phyloP scores from a whole-genome alignment of 2,329 filamentous ascomycete genomes.

The Stachybotrys chartarum region DNA sequence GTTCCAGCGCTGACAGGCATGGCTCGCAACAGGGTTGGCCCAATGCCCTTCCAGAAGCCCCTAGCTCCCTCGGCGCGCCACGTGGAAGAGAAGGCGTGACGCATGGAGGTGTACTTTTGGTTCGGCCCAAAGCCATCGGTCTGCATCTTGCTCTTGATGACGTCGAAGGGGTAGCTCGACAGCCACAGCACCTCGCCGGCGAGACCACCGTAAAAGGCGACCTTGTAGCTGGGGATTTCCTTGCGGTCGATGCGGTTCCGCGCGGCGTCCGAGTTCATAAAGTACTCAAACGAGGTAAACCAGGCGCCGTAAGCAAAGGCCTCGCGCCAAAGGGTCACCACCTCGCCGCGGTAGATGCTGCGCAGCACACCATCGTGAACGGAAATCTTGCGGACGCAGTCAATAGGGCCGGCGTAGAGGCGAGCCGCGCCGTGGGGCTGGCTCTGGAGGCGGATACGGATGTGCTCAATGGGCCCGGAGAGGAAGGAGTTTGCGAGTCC shows the following conservation, averaged over 20 bases:
- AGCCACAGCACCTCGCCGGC: slow-evolving; percentile 95
- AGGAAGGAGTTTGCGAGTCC: slow-evolving; percentile 84
- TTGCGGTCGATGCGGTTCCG: slow-evolving; percentile 70
- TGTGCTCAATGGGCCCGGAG: slow-evolving; percentile 91
- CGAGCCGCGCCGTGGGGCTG: slow-evolving; percentile 79
- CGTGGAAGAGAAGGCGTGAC: slow-evolving; percentile 81
- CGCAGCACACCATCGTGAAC: slow-evolving; percentile 54
- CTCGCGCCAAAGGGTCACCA: slow-evolving; percentile 81
- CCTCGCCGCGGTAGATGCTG: slow-evolving; percentile 81
- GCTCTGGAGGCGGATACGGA: slow-evolving; percentile 91
- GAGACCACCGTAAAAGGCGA: slow-evolving; percentile 86
- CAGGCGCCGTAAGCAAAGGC: slow-evolving; percentile 92
- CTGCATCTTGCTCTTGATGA: slow-evolving; percentile 99
- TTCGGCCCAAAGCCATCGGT: slow-evolving; percentile 77
- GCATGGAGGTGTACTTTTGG: slow-evolving; percentile 73
- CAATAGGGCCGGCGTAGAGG: slow-evolving; percentile 77
- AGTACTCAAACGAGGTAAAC: slow-evolving; percentile 92
- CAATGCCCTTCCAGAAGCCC: slow-evolving; percentile 94
- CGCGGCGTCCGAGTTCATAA: slow-evolving; percentile 85
- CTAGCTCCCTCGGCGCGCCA: slow-evolving; percentile 67
- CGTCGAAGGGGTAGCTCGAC: slow-evolving; percentile 89
- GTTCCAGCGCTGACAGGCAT: slow-evolving; percentile 98
- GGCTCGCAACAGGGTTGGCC: slow-evolving; percentile 81
- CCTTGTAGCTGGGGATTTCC: slow-evolving; percentile 75
- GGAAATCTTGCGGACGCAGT: slow-evolving; percentile 83